A percentile compares a stretch with the other conserved stretches of the same genome.
phyloP scores from a whole-genome alignment of 2,329 filamentous ascomycete species.

The Hypomyces perniciosus region DNA sequence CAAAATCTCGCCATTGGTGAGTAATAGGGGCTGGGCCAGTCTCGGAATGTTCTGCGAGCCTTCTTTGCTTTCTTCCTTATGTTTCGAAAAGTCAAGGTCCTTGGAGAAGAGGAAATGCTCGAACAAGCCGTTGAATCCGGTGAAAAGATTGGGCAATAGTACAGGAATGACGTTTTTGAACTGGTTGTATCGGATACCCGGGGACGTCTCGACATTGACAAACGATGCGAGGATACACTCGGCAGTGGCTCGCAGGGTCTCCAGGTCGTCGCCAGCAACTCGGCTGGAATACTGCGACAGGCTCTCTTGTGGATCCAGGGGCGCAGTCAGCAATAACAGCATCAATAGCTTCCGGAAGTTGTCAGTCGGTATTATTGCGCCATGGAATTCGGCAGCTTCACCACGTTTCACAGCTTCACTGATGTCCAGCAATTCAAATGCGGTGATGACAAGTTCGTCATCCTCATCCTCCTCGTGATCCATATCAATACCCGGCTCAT shows the following conservation, averaged over 20 bases:
- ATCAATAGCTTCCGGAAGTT: conserved; percentile 66
- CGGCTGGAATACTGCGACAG: conserved; percentile 55
- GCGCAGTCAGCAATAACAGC: conserved; percentile 61
- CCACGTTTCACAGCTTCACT: conserved; percentile 53
- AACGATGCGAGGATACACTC: conserved; percentile 62
- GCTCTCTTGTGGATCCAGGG: conserved; percentile 58
- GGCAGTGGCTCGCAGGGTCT: conserved; percentile 54
- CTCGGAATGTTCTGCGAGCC: conserved; percentile 16
- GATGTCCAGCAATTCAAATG: conserved; percentile 62
- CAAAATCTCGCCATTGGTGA: conserved; percentile 54
- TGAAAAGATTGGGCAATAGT: conserved; percentile 61
- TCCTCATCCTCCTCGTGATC: conserved; percentile 45
- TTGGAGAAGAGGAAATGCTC: conserved; percentile 72
- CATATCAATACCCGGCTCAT: conserved; percentile 39
- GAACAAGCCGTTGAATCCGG: conserved; percentile 62
- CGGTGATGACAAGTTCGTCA: conserved; percentile 61
- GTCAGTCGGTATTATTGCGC: conserved; percentile 67
- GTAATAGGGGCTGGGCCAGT: conserved; percentile 43
- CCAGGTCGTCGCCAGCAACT: conserved; percentile 49
- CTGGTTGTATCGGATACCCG: conserved; percentile 55
- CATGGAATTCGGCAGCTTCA: conserved; percentile 45
- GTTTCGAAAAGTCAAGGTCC: conserved; percentile 59
- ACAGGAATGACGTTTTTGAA: conserved; percentile 56
- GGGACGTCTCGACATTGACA: conserved; percentile 56
- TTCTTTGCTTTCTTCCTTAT: conserved; percentile 25